Conservation (phyloP, 371 early-diverging fungal species). For the Mucor irregularis region DNA sequence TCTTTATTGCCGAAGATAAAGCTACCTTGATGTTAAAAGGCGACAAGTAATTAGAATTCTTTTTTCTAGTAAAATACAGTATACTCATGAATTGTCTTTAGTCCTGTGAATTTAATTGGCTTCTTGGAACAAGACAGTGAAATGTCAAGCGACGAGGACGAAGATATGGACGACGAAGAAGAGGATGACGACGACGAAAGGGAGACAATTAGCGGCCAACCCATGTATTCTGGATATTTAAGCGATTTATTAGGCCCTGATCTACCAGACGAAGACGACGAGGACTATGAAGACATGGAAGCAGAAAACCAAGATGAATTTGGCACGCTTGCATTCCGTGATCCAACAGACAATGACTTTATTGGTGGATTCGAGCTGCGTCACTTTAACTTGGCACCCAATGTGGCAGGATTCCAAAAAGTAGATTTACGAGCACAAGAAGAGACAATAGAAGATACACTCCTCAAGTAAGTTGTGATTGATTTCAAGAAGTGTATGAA, state of each 20-base stretch:
- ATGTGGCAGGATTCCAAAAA: conserved; percentile 13
- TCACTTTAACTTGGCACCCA: conserved; percentile 22
- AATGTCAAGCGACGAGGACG: no score
- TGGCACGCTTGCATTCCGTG: conserved; percentile 25
- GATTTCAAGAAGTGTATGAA: neutral
- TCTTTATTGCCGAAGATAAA: conserved; percentile 12
- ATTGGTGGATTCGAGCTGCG: conserved; percentile 30
- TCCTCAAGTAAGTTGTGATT: conserved; percentile 17
- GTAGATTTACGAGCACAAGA: conserved; percentile 24
- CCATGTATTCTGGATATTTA: conserved; percentile 16
- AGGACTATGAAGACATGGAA: conserved; percentile 18
- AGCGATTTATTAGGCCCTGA: conserved; percentile 28
- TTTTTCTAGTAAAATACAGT: neutral
- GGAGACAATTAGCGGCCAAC: conserved; percentile 20
- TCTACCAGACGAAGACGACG: conserved; percentile 30
- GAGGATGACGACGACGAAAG: conserved; percentile 4
- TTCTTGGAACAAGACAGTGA: neutral
- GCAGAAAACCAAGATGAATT: conserved; percentile 13
- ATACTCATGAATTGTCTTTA: neutral
- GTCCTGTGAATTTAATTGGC: conserved; percentile 6
- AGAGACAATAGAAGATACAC: conserved; percentile 12
- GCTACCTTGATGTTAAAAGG: conserved; percentile 15
- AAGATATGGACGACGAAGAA: neutral
- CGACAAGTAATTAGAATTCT: conserved; percentile 11
- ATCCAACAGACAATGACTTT: conserved; percentile 20